Base-by-base conservation (phyloP, 768 basidiomycete genomes). In the Pleurotus ostreatus region DNA sequence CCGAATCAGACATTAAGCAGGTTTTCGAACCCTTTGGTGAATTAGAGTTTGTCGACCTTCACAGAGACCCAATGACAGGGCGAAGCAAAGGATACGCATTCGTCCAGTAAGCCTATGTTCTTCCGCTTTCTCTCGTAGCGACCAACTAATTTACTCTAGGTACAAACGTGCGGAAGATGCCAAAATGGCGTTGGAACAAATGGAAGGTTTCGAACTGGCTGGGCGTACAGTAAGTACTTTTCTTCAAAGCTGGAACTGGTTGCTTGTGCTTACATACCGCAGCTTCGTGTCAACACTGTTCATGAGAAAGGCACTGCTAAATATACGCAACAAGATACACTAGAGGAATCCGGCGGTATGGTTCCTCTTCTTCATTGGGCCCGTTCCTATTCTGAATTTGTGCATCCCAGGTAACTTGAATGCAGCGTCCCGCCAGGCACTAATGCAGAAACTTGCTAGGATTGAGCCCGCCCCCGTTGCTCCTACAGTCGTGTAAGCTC, bases 361-460 rank as follows among this genome's bases (percentile, higher is more conserved):
- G 56, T 2, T 13, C 9, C 13, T 43, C 41, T 15, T 34, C 15
- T 12, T 56, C 22, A n/a, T 12, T 23, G 30, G 8, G 20, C 26
- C 16, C 25, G 13, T 34, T 43, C 49, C 66, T 16, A 67, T 55
- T 3, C 57, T 60, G 11, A n/a, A 22, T 49, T 39, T 37, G 30
- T 34, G 44, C 37, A 16, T 58, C 44, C 1, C 67, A 95, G 93
- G 90, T 91, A 93, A 93, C 82, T 84, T 97, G 80, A 97, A 97
- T 78, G 92, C 92, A 79, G 92, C 91, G 67, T 93, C 94, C 69
- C 92, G 97, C 76, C 94, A 97, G 80, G 92, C 94, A 72, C 92
- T 99, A 78, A 99, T 99, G 97, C 93, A 95, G 77, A 99, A 98
- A 86, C 92, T 99, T 83, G 94, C 97, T 71, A 93, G 97, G 79